These are phyloP conservation scores for Globisporangium alternatum DNA, from an alignment of 352 stramenopile genomes.

Conservation along the genomic window DNA sequence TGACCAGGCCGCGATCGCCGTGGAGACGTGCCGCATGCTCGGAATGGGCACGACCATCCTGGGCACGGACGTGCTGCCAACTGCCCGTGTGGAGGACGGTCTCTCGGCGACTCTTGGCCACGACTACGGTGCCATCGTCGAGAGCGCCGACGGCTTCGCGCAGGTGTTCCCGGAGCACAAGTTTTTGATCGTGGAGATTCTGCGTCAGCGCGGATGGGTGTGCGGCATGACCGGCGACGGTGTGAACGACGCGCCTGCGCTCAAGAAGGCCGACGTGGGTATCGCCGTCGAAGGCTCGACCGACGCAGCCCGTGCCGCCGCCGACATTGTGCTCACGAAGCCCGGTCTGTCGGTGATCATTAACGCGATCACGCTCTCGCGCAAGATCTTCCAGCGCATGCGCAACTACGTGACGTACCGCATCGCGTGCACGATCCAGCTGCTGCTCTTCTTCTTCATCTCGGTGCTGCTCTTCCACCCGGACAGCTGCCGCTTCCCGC, in stretches of 20 bases:
- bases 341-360: slow-evolving; percentile 91
- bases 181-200: slow-evolving; percentile 85
- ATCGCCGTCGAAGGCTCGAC: slow-evolving; percentile 84
- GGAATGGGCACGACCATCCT: slow-evolving; percentile 89
- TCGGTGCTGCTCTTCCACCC: slow-evolving; percentile 89
- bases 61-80: slow-evolving; percentile 70
- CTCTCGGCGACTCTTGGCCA: slow-evolving; percentile 46
- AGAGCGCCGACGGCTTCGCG: slow-evolving; percentile 92
- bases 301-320: slow-evolving; percentile 86
- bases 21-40: slow-evolving; percentile 91
- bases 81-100: slow-evolving; percentile 55
- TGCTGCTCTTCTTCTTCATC: slow-evolving; percentile 94
- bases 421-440: slow-evolving; percentile 89
- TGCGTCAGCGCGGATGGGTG: slow-evolving; percentile 75
- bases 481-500: slow-evolving; percentile 64
- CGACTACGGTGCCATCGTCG: slow-evolving; percentile 85
- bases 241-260: slow-evolving; percentile 64
- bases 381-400: slow-evolving; percentile 94
- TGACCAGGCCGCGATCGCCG: slow-evolving; percentile 92
- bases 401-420: slow-evolving; percentile 94
- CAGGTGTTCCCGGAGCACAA: slow-evolving; percentile 94
- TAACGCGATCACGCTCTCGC: slow-evolving; percentile 86
- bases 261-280: slow-evolving; percentile 71
- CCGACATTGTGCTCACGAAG: slow-evolving; percentile 94
- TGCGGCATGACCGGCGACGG: slow-evolving; percentile 77